Evolutionary conservation across 2,329 filamentous ascomycete genomes (phyloP).

Genomic region (Fusarium abutilonis): DNA sequence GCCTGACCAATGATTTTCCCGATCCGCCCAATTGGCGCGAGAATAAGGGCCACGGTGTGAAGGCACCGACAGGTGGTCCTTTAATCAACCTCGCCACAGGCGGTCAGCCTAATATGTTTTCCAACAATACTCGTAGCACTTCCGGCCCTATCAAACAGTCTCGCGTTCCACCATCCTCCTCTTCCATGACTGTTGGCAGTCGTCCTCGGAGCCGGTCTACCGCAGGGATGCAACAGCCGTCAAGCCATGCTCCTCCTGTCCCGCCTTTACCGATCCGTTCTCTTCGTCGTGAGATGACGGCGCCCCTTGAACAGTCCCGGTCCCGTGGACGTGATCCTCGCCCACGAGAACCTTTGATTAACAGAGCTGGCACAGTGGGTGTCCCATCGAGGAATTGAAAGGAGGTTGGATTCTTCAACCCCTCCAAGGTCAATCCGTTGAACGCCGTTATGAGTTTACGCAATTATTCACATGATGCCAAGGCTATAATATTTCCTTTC

Average conservation of each 20-base stretch:
- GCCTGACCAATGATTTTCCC: slow-evolving; percentile 68
- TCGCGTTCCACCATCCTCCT: slow-evolving; percentile 28
- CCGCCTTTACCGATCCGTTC: slow-evolving; percentile 46
- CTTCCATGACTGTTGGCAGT: slow-evolving; percentile 20
- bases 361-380: slow-evolving; percentile 44
- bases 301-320: slow-evolving; percentile 34
- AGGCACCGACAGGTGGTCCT: slow-evolving; percentile 52
- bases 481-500: slow-evolving; percentile 8
- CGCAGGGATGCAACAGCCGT: slow-evolving; percentile 28
- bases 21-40: slow-evolving; percentile 69
- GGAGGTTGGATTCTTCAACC: not conserved
- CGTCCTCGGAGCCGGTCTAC: slow-evolving; percentile 45
- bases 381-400: slow-evolving; percentile 28
- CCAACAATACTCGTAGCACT: slow-evolving; percentile 16
- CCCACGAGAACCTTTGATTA: slow-evolving; percentile 47
- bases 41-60: slow-evolving; percentile 61
- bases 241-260: slow-evolving; percentile 37
- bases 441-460: slow-evolving; percentile 35
- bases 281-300: slow-evolving; percentile 42
- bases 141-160: slow-evolving; percentile 36
- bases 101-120: slow-evolving; percentile 26
- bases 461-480: slow-evolving; percentile 30
- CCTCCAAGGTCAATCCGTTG: not conserved
- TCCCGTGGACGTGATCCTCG: slow-evolving; percentile 43
- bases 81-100: slow-evolving; percentile 59